phyloP scores from a whole-genome alignment of 768 basidiomycete species.

The Lactifluus hygrophoroides region DNA sequence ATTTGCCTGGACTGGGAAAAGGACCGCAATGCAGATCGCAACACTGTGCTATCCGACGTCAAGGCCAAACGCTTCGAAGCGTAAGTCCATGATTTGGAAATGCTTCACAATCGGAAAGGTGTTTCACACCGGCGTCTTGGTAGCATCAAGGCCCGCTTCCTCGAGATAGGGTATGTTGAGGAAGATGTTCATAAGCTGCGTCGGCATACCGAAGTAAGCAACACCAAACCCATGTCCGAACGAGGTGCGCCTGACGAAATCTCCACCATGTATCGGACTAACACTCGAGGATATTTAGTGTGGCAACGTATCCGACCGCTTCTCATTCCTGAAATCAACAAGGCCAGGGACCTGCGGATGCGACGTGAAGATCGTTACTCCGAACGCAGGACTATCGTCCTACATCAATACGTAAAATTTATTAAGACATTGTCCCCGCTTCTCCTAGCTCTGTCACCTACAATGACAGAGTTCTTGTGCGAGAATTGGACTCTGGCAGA shows the following conservation, averaged over 20 bases:
- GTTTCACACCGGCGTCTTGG: background rate
- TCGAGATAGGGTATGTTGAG: background rate
- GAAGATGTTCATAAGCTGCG: background rate
- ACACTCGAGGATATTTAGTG: background rate
- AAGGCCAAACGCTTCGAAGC: slow-evolving; percentile 11
- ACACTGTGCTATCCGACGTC: background rate
- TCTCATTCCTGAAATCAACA: slow-evolving; percentile 4
- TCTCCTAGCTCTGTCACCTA: background rate
- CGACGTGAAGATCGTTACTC: background rate
- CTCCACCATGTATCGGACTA: background rate
- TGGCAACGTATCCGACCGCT: slow-evolving; percentile 5
- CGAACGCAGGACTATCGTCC: background rate
- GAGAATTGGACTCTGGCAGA: background rate
- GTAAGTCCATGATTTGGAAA: background rate
- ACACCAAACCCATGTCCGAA: slow-evolving; percentile 10
- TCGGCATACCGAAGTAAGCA: slow-evolving; percentile 8
- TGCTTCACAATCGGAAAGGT: background rate
- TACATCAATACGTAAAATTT: background rate
- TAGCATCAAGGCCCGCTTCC: slow-evolving; percentile 2
- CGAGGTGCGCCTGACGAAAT: background rate
- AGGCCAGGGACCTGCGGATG: background rate
- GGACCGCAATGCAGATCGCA: slow-evolving; percentile 9
- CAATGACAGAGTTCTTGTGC: background rate
- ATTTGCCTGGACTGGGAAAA: slow-evolving; percentile 3
- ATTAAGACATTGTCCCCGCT: background rate